These are phyloP conservation scores for Colletotrichum kahawae DNA, from an alignment of 2,329 filamentous ascomycete species.

Conservation along the genomic window DNA sequence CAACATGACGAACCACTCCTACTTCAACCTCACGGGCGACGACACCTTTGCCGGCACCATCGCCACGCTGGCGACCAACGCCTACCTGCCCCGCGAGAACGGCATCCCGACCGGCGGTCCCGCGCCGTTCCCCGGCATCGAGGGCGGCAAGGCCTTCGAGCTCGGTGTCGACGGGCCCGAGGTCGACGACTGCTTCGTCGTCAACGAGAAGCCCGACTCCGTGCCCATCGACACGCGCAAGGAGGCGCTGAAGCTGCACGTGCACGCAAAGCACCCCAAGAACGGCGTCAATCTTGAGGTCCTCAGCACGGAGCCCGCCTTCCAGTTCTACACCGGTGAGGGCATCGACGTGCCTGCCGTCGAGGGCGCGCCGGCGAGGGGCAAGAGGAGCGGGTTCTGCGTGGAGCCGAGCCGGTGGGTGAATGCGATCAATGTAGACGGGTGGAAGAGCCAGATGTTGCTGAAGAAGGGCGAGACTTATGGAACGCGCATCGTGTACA, in stretches of 20 bases:
- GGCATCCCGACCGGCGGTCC: slow-evolving; percentile 78
- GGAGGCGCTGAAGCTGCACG: slow-evolving; percentile 68
- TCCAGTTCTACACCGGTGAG: slow-evolving; percentile 95
- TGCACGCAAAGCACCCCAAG: slow-evolving; percentile 74
- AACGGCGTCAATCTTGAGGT: slow-evolving; percentile 85
- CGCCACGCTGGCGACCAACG: slow-evolving; percentile 70
- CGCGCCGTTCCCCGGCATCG: slow-evolving; percentile 67
- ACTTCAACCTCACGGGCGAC: slow-evolving; percentile 68
- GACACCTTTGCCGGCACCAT: slow-evolving; percentile 59
- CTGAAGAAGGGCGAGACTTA: slow-evolving; percentile 86
- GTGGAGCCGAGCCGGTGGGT: slow-evolving; percentile 92
- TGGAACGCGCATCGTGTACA: slow-evolving; percentile 82
- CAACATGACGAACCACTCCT: slow-evolving; percentile 95
- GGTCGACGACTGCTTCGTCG: slow-evolving; percentile 90
- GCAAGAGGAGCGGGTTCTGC: slow-evolving; percentile 79
- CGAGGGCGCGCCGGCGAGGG: slow-evolving; percentile 66
- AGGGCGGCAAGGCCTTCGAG: slow-evolving; percentile 70
- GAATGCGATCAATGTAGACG: slow-evolving; percentile 82
- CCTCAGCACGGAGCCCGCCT: slow-evolving; percentile 89
- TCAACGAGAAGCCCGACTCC: slow-evolving; percentile 65
- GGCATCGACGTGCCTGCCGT: slow-evolving; percentile 78
- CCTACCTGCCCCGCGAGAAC: slow-evolving; percentile 76
- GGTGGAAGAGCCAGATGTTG: slow-evolving; percentile 79
- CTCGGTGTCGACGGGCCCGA: slow-evolving; percentile 74
- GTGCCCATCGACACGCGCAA: slow-evolving; percentile 71